Evolutionary conservation across 164 flowering plant species (phyloP).

Genomic region (Tetracentron sinense): DNA sequence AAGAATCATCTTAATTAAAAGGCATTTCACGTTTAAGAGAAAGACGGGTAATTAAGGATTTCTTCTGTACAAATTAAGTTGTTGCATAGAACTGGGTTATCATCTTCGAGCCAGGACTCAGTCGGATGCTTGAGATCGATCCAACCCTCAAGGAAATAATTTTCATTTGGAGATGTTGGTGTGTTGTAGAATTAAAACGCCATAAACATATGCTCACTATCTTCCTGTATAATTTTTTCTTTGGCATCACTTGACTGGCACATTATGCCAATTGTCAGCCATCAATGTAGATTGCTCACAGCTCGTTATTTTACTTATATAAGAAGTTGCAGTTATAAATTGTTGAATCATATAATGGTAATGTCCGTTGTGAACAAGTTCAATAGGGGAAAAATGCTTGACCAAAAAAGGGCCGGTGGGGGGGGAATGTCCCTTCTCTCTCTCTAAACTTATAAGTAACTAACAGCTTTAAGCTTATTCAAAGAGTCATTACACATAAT

Average conservation of each 20-base stretch:
- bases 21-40: conserved; percentile 33
- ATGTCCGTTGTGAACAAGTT: too few relatives aligned
- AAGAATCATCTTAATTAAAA: conserved; percentile 35
- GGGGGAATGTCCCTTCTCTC: too few relatives aligned
- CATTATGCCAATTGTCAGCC: too few relatives aligned
- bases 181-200: not conserved
- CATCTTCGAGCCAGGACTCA: conserved; percentile 19
- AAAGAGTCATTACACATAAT: too few relatives aligned
- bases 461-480: too few relatives aligned
- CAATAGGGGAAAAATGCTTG: too few relatives aligned
- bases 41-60: conserved; percentile 25
- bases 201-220: not conserved
- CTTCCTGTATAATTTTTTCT: not conserved
- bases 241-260: not conserved
- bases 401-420: too few relatives aligned
- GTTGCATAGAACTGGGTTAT: conserved; percentile 27
- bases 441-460: too few relatives aligned
- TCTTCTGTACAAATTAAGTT: conserved; percentile 22
- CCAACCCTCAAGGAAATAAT: conserved; percentile 12
- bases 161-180: not conserved
- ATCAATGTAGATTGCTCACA: too few relatives aligned
- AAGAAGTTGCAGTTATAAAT: too few relatives aligned
- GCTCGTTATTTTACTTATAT: too few relatives aligned
- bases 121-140: conserved; percentile 12
- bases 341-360: too few relatives aligned